These are phyloP conservation scores for Dacryopinax primogenitus DNA, from an alignment of 768 basidiomycete species.

Conservation along the genomic window DNA sequence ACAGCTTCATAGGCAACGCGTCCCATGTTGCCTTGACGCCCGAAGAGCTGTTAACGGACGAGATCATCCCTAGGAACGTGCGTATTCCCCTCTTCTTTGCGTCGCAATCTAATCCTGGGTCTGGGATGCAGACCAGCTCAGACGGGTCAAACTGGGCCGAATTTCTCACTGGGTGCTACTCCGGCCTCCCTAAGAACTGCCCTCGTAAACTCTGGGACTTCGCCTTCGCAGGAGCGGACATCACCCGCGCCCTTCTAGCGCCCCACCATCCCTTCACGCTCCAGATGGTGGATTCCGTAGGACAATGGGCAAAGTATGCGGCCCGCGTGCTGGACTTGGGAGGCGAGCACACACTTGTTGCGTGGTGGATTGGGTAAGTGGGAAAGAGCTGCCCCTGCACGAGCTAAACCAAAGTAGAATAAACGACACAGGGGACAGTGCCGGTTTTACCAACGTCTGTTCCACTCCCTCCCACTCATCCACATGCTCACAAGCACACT, in stretches of 20 bases:
- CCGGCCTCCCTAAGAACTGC: conserved; percentile 34
- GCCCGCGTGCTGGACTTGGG: conserved; percentile 37
- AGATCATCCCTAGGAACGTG: conserved; percentile 38
- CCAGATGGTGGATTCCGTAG: conserved; percentile 38
- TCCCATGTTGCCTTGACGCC: conserved; percentile 34
- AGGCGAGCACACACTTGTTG: conserved; percentile 32
- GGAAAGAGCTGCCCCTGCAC: neutral
- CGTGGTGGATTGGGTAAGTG: conserved; percentile 41
- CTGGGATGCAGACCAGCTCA: conserved; percentile 35
- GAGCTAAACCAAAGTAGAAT: conserved; percentile 21
- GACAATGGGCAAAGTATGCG: conserved; percentile 37
- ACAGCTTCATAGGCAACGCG: conserved; percentile 42
- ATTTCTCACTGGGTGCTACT: conserved; percentile 41
- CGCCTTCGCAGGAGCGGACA: conserved; percentile 43
- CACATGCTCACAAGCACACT: neutral
- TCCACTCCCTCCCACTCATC: neutral
- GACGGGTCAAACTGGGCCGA: conserved; percentile 46
- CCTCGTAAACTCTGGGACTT: conserved; percentile 42
- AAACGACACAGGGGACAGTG: conserved; percentile 44
- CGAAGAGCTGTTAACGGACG: conserved; percentile 31
- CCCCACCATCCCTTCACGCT: conserved; percentile 38
- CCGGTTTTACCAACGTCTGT: conserved; percentile 26
- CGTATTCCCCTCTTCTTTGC: conserved; percentile 12
- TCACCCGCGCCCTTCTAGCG: conserved; percentile 30
- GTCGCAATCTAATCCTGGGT: neutral